These are phyloP conservation scores for Tolypocladium endophyticum DNA, from an alignment of 2,329 filamentous ascomycete species.

Conservation along the genomic window DNA sequence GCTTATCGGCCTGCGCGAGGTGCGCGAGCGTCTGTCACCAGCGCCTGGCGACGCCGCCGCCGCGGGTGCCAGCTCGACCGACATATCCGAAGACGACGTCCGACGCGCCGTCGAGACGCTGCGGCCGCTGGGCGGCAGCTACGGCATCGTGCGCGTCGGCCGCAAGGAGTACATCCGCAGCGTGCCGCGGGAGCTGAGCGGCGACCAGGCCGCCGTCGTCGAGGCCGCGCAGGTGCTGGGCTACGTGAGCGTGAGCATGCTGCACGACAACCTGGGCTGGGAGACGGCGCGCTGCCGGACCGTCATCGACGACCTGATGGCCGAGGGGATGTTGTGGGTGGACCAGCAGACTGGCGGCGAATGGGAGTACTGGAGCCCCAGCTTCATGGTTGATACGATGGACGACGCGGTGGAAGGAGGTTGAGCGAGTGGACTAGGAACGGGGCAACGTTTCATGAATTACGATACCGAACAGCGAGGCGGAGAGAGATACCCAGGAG, in stretches of 20 bases:
- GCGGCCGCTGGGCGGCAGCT: slow-evolving; percentile 77
- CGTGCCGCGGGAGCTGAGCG: slow-evolving; percentile 89
- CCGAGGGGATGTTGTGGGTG: slow-evolving; percentile 87
- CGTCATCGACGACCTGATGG: slow-evolving; percentile 79
- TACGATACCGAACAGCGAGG: not conserved
- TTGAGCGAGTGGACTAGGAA: not conserved
- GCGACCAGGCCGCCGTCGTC: slow-evolving; percentile 82
- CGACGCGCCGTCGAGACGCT: slow-evolving; percentile 80
- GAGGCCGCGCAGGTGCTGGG: slow-evolving; percentile 86
- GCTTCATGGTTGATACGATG: slow-evolving; percentile 49
- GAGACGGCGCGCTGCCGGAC: slow-evolving; percentile 75
- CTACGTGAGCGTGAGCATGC: slow-evolving; percentile 81
- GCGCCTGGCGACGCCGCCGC: slow-evolving; percentile 14
- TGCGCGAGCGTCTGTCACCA: slow-evolving; percentile 63
- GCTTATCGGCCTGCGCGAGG: slow-evolving; percentile 73
- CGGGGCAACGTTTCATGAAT: not conserved
- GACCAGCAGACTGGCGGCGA: slow-evolving; percentile 69
- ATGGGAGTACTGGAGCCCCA: slow-evolving; percentile 88
- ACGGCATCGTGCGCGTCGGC: slow-evolving; percentile 75
- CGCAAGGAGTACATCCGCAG: slow-evolving; percentile 81
- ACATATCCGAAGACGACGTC: slow-evolving; percentile 87
- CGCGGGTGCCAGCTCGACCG: slow-evolving; percentile 43
- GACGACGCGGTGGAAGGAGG: slow-evolving; percentile 3
- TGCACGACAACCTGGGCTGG: slow-evolving; percentile 81
- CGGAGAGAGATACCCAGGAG: not conserved